phyloP scores from a whole-genome alignment of 495 filamentous ascomycete species.

The Lepraria neglecta region DNA sequence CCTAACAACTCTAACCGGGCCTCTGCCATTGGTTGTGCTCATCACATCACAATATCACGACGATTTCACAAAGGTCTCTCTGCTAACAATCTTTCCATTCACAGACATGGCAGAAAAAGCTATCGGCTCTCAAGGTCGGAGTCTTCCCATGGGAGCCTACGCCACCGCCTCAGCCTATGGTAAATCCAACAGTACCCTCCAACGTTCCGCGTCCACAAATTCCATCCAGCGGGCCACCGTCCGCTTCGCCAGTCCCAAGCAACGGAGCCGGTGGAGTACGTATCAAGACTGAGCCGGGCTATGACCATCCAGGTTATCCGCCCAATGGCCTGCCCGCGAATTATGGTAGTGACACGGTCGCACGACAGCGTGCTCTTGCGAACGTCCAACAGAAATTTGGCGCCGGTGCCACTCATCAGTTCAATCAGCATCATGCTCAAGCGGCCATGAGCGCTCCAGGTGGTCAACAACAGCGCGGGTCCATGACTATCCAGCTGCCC shows the following conservation, averaged over 20 bases:
- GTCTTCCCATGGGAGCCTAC: constrained; percentile 92
- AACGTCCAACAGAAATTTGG: constrained; percentile 67
- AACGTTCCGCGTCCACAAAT: constrained; percentile 44
- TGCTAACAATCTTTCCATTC: background rate
- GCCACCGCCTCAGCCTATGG: constrained; percentile 40
- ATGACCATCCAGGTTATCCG: constrained; percentile 41
- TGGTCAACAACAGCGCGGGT: constrained; percentile 41
- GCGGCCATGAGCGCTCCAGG: constrained; percentile 38
- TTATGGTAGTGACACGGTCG: constrained; percentile 44
- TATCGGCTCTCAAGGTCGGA: constrained; percentile 73
- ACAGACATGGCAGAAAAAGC: constrained; percentile 88
- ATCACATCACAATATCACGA: background rate
- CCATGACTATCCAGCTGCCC: constrained; percentile 42
- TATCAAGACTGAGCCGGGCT: constrained; percentile 73
- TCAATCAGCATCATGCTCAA: constrained; percentile 56
- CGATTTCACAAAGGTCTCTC: background rate
- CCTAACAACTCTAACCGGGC: constrained; percentile 26
- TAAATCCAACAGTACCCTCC: constrained; percentile 52
- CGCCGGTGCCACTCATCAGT: constrained; percentile 59
- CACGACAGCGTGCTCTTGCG: constrained; percentile 60
- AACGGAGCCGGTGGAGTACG: constrained; percentile 39
- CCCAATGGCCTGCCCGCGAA: constrained; percentile 36
- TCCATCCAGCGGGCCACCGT: constrained; percentile 24
- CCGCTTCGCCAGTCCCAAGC: constrained; percentile 23
- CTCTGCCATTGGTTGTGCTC: constrained; percentile 16